Base-by-base conservation (phyloP, 2,329 filamentous ascomycete genomes). In the Ascochyta rabiei region DNA sequence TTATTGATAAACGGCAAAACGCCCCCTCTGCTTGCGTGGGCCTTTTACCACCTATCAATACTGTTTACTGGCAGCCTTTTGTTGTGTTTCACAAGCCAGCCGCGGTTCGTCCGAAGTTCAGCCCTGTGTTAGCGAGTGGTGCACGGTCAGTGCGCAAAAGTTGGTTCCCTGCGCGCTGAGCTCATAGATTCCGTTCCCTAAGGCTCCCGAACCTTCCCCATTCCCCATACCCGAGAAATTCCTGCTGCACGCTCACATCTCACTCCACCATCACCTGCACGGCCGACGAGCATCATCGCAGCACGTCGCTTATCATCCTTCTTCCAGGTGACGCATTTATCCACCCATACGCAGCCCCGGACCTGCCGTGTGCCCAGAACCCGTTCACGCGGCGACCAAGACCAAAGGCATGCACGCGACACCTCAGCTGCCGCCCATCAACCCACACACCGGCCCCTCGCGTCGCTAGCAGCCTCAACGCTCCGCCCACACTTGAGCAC, bases 351-450 rank as follows among this genome's bases (percentile, higher is more conserved):
- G 42, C 39, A 57, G 49, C 48, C 59, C 35, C 46, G 15, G 37
- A 43, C 52, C 54, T 18, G 39, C 35, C 47, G 21, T 51, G 45
- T 46, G 63, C 59, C 52, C 60, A 56, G 52, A 53, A 42, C 57
- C 56, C 59, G 67, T 70, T 69, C 71, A 73, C 71, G 70, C 69
- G 71, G 67, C 66, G 58, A 68, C 39, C 46, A 48, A 41, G 51
- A 56, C 58, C 53, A 48, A 63, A 68, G 63, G 68, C 65, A 73
- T 71, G 72, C 72, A 74, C 72, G 72, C 71, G 72, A 74, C 72
- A 66, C 59, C 60, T 45, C 33, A 41, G 43, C 57, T 64, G 63
- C 61, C 64, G 66, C 54, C 59, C 59, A 64, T 59, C 60, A 57
- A 48, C 40, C 56, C 49, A 48, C 60, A 37, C 56, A 54, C 53